These are phyloP conservation scores for Persicaria tinctoria DNA, from an alignment of 148 eudicot genomes.

Conservation along the genomic window DNA sequence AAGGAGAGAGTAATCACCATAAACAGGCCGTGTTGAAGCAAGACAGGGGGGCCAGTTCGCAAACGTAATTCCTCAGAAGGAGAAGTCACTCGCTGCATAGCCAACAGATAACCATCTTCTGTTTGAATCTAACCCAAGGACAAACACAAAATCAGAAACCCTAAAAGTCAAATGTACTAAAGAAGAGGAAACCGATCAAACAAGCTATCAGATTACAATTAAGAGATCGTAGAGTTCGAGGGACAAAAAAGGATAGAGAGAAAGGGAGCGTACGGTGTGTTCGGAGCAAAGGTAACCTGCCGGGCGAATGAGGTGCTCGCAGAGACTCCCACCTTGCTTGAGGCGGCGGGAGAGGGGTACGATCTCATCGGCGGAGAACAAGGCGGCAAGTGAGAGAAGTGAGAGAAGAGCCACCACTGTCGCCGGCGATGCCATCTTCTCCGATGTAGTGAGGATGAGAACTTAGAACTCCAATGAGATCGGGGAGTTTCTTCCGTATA, in stretches of 20 bases:
- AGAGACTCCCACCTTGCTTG: slow-evolving; percentile 34
- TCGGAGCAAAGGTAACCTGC: slow-evolving; percentile 63
- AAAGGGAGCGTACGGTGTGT: slow-evolving; percentile 43
- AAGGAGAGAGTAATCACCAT: slow-evolving; percentile 38
- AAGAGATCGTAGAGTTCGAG: neutral
- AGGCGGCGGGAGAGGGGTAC: slow-evolving; percentile 18
- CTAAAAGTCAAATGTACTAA: neutral
- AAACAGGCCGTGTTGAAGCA: slow-evolving; percentile 83
- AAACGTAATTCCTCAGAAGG: slow-evolving; percentile 17
- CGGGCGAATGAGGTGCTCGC: slow-evolving; percentile 52
- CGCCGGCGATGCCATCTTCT: slow-evolving; percentile 14
- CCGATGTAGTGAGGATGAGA: neutral
- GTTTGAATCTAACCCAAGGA: slow-evolving; percentile 48
- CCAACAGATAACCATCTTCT: slow-evolving; percentile 67
- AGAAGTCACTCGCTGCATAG: slow-evolving; percentile 73
- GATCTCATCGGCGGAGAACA: slow-evolving; percentile 18
- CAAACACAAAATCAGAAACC: neutral
- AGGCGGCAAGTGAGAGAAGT: slow-evolving; percentile 14
- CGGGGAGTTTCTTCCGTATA: no score
- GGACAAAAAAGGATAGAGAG: slow-evolving; percentile 7
- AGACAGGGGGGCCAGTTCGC: slow-evolving; percentile 48
- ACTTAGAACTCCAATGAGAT: no score
- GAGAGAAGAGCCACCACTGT: slow-evolving; percentile 1
- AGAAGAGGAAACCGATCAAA: neutral
- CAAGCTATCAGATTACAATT: neutral